A percentile compares a stretch with the other conserved stretches of the same genome.
These are phyloP conservation scores for Coemansia sp. DNA, from an alignment of 192 early-diverging fungal genomes.

Conservation along the genomic window DNA sequence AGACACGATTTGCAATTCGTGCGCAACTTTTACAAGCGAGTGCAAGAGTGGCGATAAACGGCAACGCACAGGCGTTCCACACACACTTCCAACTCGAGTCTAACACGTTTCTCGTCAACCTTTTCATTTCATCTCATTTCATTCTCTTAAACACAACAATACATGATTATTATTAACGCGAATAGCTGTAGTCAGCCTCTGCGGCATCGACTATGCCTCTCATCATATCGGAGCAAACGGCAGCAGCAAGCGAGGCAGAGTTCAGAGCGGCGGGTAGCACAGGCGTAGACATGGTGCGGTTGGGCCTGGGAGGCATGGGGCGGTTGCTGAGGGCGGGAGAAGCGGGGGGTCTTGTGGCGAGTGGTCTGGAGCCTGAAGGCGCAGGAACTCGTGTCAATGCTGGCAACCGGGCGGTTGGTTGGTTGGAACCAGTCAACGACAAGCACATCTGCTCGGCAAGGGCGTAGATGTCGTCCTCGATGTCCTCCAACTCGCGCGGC, in stretches of 20 bases:
- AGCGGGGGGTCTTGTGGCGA: background rate
- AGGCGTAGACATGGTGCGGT: constrained; percentile 33
- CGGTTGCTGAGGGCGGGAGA: background rate
- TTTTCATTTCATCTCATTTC: background rate
- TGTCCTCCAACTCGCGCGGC: background rate
- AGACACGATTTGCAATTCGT: constrained; percentile 34
- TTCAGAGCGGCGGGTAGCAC: constrained; percentile 26
- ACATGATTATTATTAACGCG: background rate
- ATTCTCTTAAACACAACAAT: background rate
- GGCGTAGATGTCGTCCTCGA: constrained; percentile 11
- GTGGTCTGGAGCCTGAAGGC: background rate
- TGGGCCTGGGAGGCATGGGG: constrained; percentile 10
- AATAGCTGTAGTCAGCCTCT: constrained; percentile 12
- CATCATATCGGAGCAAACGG: constrained; percentile 25
- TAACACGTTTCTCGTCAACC: background rate
- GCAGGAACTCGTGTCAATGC: constrained; percentile 9
- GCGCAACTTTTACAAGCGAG: constrained; percentile 19
- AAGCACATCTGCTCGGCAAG: constrained; percentile 37
- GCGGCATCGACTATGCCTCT: constrained; percentile 1
- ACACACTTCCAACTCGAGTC: background rate
- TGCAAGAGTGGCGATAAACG: background rate
- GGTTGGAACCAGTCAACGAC: constrained; percentile 14
- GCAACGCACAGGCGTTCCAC: background rate
- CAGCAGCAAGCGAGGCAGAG: constrained; percentile 28
- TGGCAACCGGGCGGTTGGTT: constrained; percentile 25